These are phyloP conservation scores for Nemania sp. DNA, from an alignment of 2,329 filamentous ascomycete species.

Conservation along the genomic window DNA sequence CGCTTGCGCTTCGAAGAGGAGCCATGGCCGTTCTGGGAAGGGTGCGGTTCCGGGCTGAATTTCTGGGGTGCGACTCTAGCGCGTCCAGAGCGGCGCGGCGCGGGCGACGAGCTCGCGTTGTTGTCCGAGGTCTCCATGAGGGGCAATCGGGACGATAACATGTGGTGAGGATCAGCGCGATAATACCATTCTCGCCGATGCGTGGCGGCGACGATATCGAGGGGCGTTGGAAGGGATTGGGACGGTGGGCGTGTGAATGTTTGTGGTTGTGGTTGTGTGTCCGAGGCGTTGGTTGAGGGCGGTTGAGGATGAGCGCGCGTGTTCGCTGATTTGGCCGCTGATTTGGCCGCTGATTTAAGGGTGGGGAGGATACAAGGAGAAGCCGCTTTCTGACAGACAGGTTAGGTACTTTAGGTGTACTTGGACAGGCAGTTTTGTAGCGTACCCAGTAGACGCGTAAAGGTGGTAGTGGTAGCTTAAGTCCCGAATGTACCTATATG, in stretches of 20 bases:
- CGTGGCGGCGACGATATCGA: constrained; percentile 14
- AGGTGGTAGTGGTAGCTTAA: no score
- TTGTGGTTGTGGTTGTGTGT: constrained; percentile 5
- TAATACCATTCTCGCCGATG: constrained; percentile 33
- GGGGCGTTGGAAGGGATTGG: constrained; percentile 19
- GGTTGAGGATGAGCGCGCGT: constrained; percentile 13
- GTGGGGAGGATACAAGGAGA: constrained; percentile 29
- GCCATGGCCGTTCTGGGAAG: constrained; percentile 40
- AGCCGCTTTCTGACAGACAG: constrained; percentile 2
- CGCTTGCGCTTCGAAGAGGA: constrained; percentile 64
- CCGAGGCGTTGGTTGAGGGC: neutral
- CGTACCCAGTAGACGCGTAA: no score
- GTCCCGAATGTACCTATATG: no score
- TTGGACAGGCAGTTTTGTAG: neutral
- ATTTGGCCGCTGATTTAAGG: no score
- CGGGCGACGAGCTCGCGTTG: constrained; percentile 58
- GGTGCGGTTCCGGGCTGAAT: constrained; percentile 57
- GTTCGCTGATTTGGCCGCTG: constrained; percentile 11
- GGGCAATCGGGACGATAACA: constrained; percentile 49
- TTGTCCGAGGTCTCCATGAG: constrained; percentile 60
- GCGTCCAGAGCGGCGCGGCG: constrained; percentile 69
- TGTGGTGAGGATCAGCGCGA: constrained; percentile 40
- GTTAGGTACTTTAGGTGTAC: no score
- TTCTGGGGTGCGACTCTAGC: constrained; percentile 64
- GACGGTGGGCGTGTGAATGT: constrained; percentile 23